Evolutionary conservation across 2,329 filamentous ascomycete species (phyloP).

Genomic region (Gremmenia infestans): DNA sequence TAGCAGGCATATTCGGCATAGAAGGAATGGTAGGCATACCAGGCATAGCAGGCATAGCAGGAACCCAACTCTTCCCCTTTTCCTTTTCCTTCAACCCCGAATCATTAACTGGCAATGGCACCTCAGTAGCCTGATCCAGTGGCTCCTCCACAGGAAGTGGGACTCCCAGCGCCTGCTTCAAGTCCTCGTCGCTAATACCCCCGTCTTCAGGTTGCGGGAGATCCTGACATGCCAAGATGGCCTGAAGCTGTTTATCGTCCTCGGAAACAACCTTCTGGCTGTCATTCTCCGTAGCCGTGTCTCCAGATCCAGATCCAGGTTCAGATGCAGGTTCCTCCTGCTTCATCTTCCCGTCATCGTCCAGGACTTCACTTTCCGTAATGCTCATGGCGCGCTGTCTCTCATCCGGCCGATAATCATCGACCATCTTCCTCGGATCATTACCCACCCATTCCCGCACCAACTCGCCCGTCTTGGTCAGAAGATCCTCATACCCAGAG

Average conservation of each 20-base stretch:
- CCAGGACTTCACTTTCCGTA: slow-evolving; percentile 16
- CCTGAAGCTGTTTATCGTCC: slow-evolving; percentile 23
- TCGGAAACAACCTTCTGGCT: not conserved
- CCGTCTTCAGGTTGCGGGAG: slow-evolving; percentile 21
- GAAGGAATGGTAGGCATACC: not conserved
- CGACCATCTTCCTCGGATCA: slow-evolving; percentile 16
- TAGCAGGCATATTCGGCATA: too few relatives aligned
- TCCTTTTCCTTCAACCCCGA: not conserved
- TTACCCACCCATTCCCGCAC: slow-evolving; percentile 17
- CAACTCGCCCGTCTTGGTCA: slow-evolving; percentile 10
- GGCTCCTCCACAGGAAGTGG: slow-evolving; percentile 21
- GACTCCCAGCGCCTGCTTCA: slow-evolving; percentile 16
- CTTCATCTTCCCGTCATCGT: slow-evolving; percentile 24
- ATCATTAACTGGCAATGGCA: slow-evolving; percentile 7
- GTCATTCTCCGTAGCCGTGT: too few relatives aligned
- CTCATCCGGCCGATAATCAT: slow-evolving; percentile 19
- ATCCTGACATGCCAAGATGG: slow-evolving; percentile 17
- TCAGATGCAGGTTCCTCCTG: not conserved
- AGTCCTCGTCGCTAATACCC: slow-evolving; percentile 17
- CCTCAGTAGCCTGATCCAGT: slow-evolving; percentile 5
- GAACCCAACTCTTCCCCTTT: not conserved
- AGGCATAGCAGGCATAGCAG: slow-evolving; percentile 1
- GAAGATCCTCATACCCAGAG: slow-evolving; percentile 19
- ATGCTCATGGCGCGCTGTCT: slow-evolving; percentile 10
- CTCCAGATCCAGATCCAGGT: not conserved